Conservation (phyloP, 805 yeast genomes). For the Henningerozyma blattae region DNA sequence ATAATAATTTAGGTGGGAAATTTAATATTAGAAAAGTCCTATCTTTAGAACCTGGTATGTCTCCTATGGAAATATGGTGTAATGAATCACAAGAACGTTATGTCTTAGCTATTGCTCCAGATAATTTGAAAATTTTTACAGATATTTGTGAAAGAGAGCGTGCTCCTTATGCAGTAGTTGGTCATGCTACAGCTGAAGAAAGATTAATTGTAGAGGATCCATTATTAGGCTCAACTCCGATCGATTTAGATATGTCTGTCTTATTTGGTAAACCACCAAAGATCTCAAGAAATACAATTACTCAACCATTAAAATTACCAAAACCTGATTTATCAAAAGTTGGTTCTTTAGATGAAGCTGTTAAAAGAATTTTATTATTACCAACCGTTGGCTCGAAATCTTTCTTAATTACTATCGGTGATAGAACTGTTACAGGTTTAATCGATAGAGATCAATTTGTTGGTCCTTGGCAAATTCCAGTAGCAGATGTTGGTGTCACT, state of each 20-base stretch:
- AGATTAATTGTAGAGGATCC: constrained; percentile 73
- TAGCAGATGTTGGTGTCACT: constrained; percentile 96
- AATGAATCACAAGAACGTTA: constrained; percentile 98
- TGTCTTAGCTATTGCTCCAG: constrained; percentile 82
- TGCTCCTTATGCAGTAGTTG: constrained; percentile 93
- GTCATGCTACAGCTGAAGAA: constrained; percentile 81
- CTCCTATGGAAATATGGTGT: constrained; percentile 99
- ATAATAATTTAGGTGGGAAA: constrained; percentile 86
- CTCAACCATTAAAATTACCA: constrained; percentile 44
- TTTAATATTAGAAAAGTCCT: constrained; percentile 87
- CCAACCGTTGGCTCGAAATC: constrained; percentile 94
- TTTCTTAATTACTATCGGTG: constrained; percentile 95
- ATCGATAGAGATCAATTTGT: constrained; percentile 97
- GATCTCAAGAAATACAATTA: constrained; percentile 64
- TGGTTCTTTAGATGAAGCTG: constrained; percentile 45
- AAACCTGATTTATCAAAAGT: constrained; percentile 25
- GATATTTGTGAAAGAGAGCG: constrained; percentile 88
- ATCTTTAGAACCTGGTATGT: constrained; percentile 93
- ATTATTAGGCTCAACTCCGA: constrained; percentile 70
- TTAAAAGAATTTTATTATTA: constrained; percentile 70
- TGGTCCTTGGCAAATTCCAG: constrained; percentile 99
- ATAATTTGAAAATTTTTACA: constrained; percentile 58
- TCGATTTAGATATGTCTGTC: constrained; percentile 90
- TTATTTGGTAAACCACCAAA: constrained; percentile 96
- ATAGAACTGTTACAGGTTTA: constrained; percentile 92